A percentile compares a stretch with the other conserved stretches of the same genome.
Conservation (phyloP, 2,329 filamentous ascomycete genomes). For the Xylariaceae sp. region DNA sequence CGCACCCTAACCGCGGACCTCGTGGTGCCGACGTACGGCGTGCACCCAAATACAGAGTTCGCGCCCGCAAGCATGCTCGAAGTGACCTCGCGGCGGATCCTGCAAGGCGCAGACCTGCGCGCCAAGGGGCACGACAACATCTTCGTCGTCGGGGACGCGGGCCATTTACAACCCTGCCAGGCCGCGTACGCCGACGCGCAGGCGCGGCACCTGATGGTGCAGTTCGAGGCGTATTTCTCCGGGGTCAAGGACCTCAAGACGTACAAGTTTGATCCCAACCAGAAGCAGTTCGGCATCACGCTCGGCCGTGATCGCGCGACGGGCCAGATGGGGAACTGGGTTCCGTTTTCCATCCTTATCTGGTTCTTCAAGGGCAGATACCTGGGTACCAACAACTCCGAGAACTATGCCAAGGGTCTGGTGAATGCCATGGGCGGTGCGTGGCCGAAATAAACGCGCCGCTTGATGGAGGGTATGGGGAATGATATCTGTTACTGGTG, state of each 20-base stretch:
- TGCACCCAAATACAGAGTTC: slow-evolving; percentile 43
- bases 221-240: slow-evolving; percentile 28
- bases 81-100: slow-evolving; percentile 32
- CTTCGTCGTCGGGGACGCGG: slow-evolving; percentile 43
- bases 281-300: slow-evolving; percentile 35
- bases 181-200: slow-evolving; percentile 32
- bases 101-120: slow-evolving; percentile 37
- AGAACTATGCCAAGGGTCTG: slow-evolving; percentile 29
- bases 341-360: slow-evolving; percentile 25
- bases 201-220: slow-evolving; percentile 12
- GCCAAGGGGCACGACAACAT: slow-evolving; percentile 36
- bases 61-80: slow-evolving; percentile 35
- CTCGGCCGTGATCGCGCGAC: slow-evolving; percentile 36
- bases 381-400: slow-evolving; percentile 34
- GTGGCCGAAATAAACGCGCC: slow-evolving; percentile 19
- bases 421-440: slow-evolving; percentile 4
- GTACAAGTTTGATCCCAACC: slow-evolving; percentile 27
- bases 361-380: slow-evolving; percentile 38
- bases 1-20: slow-evolving; percentile 40
- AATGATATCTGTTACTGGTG: too few species aligned
- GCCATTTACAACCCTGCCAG: slow-evolving; percentile 37
- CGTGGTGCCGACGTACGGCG: slow-evolving; percentile 46
- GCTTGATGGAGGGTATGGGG: too few species aligned
- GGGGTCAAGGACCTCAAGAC: slow-evolving; percentile 27
- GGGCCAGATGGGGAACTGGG: slow-evolving; percentile 26